A percentile compares a stretch with the other conserved stretches of the same genome.
These are phyloP conservation scores for Ananas comosus DNA, from an alignment of 176 grass and related monocot species.

Conservation along the genomic window DNA sequence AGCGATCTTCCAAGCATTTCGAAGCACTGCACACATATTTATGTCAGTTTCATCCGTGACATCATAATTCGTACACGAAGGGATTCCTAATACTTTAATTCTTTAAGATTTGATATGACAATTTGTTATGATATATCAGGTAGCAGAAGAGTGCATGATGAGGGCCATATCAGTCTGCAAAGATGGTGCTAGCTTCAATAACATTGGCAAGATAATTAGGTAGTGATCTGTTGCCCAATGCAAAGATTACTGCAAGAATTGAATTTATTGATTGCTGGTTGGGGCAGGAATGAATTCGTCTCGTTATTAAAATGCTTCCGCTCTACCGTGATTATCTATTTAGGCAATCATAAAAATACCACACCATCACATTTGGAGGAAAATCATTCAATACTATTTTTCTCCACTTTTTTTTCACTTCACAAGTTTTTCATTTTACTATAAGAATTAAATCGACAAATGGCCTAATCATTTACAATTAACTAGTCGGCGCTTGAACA, in stretches of 20 bases:
- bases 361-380: no score
- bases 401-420: no score
- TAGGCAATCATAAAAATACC: no score
- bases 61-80: background rate
- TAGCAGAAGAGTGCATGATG: conserved; percentile 84
- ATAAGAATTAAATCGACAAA: no score
- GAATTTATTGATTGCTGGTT: background rate
- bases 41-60: background rate
- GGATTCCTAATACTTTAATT: background rate
- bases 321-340: no score
- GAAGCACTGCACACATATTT: background rate
- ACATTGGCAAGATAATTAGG: conserved; percentile 94
- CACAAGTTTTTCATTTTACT: no score
- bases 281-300: background rate
- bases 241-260: conserved; percentile 4
- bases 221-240: conserved; percentile 10
- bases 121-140: conserved; percentile 34
- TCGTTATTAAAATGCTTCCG: background rate
- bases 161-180: conserved; percentile 82
- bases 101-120: conserved; percentile 5
- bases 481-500: no score
- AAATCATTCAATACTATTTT: no score
- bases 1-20: no score
- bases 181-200: conserved; percentile 75
- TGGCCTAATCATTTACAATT: no score